Percentiles rank a stretch among this genome's conserved stretches.
Evolutionary conservation across 129 eudicot genomes (phyloP).

Genomic region (Mikania micrantha): DNA sequence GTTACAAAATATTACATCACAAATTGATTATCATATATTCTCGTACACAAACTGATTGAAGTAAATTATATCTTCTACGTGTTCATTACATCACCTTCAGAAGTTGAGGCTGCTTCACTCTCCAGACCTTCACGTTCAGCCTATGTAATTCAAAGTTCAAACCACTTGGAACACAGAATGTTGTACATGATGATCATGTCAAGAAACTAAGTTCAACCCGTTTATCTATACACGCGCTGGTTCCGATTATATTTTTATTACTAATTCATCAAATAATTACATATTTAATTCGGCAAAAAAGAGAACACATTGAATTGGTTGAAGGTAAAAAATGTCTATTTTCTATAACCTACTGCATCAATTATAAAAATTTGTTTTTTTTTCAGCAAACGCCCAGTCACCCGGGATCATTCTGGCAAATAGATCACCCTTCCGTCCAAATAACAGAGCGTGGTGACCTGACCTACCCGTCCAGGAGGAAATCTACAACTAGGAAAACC

Average conservation of each 20-base stretch:
- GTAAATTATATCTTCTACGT: slow-evolving; percentile 34
- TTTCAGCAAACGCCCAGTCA: too few species aligned
- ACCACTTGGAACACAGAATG: neutral
- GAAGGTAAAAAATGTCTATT: neutral
- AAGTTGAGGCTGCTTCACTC: slow-evolving; percentile 33
- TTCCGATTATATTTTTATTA: neutral
- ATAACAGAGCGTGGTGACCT: too few species aligned
- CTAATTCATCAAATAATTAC: neutral
- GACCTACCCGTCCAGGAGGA: too few species aligned
- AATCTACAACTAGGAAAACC: too few species aligned
- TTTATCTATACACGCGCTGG: neutral
- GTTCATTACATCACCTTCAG: slow-evolving; percentile 21
- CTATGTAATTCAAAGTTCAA: slow-evolving; percentile 32
- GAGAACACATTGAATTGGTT: neutral
- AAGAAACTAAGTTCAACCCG: neutral
- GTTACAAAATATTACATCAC: neutral
- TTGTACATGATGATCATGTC: neutral
- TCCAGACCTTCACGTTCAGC: slow-evolving; percentile 50
- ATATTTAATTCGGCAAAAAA: neutral
- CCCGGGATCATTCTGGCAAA: too few species aligned
- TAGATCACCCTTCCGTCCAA: too few species aligned
- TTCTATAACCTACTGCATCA: neutral
- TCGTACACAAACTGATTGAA: slow-evolving; percentile 14
- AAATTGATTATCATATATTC: too few species aligned
- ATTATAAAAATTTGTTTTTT: neutral